Evolutionary conservation across 306 rosid genomes (phyloP).

Genomic region (Acmispon strigosus): DNA sequence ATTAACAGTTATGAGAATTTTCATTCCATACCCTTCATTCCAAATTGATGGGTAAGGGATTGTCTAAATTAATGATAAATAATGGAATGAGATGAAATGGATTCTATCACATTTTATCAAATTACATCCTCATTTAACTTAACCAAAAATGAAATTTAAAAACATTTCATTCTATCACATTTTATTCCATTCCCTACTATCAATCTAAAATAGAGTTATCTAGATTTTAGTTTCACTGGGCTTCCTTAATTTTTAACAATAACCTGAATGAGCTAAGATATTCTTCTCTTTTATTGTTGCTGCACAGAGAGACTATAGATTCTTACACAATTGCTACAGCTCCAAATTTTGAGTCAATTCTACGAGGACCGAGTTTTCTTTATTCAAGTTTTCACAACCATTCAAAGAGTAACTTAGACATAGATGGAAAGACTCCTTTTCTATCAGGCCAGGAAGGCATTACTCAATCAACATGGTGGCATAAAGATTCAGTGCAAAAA

Average conservation of each 20-base stretch:
- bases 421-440: conserved; percentile 49
- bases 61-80: too few species aligned
- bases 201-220: neutral
- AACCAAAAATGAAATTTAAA: too few species aligned
- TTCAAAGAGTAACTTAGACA: conserved; percentile 42
- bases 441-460: conserved; percentile 33
- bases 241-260: neutral
- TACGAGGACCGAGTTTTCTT: conserved; percentile 37
- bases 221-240: neutral
- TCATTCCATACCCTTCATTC: too few species aligned
- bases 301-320: conserved; percentile 69
- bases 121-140: too few species aligned
- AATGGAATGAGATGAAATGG: too few species aligned
- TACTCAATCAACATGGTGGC: neutral
- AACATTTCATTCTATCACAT: neutral
- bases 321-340: conserved; percentile 71
- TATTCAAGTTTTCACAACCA: conserved; percentile 41
- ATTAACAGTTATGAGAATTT: too few species aligned
- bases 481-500: neutral
- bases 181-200: too few species aligned
- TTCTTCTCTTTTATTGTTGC: neutral
- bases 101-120: too few species aligned
- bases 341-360: conserved; percentile 42
- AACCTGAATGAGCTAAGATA: neutral
- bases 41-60: too few species aligned